Evolutionary conservation across 2,329 filamentous ascomycete species (phyloP).

Genomic region (Neonectria punicea): DNA sequence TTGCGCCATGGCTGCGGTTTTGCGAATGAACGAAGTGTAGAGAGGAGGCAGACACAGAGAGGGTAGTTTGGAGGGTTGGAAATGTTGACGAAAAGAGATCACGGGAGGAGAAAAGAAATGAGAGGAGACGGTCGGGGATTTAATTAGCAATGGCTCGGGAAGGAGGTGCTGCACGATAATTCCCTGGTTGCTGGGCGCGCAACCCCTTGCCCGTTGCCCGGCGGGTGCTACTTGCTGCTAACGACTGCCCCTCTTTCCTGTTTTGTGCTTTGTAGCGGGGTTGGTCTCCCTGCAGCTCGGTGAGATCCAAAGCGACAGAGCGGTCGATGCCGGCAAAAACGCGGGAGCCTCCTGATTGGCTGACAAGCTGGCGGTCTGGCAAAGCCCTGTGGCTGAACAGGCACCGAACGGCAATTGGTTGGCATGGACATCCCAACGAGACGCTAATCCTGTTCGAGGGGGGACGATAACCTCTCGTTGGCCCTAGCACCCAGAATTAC

Average conservation of each 20-base stretch:
- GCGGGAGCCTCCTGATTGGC: constrained; percentile 22
- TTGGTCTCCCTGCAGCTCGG: constrained; percentile 34
- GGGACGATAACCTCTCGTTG: neutral
- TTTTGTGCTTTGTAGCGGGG: constrained; percentile 25
- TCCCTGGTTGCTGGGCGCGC: constrained; percentile 26
- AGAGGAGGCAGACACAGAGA: neutral
- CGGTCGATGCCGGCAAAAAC: constrained; percentile 29
- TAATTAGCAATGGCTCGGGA: constrained; percentile 13
- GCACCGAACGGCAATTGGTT: constrained; percentile 12
- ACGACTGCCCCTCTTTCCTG: constrained; percentile 41
- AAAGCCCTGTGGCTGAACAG: neutral
- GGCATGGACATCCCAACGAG: neutral
- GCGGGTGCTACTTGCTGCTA: neutral
- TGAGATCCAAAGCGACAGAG: constrained; percentile 39
- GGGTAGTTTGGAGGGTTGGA: neutral
- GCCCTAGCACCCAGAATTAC: neutral
- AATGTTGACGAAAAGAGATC: constrained; percentile 1
- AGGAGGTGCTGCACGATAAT: constrained; percentile 37
- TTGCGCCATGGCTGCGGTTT: constrained; percentile 65
- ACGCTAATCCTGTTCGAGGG: neutral
- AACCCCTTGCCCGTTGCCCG: neutral
- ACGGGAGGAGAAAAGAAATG: neutral
- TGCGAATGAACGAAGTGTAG: neutral
- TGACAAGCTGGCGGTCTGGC: neutral
- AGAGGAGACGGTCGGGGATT: neutral